Base-by-base conservation (phyloP, 345 rosid species). In the Dipteronia dyeriana region DNA sequence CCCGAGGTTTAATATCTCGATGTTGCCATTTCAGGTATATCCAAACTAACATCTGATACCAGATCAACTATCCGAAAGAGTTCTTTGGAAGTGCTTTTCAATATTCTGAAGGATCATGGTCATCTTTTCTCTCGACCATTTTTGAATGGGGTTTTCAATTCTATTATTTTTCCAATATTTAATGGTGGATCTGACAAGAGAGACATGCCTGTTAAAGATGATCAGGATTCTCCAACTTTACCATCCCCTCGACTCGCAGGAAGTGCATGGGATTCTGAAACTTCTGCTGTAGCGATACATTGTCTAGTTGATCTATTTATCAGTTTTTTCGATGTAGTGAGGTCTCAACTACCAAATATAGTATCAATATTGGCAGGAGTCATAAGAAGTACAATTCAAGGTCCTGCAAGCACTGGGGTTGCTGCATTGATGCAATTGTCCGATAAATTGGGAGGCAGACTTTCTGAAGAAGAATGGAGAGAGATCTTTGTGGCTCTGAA, bases 31-130 rank as follows among this genome's bases (percentile, higher is more conserved):
- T 77, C 97, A 95, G 99, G 99, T 39, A 81, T 95, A 79, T 90
- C 97, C 73, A 86, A 91, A 73, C 83, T 95, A 76, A 92, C 98
- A 57, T 90, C 91, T 49, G 98, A 90, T 89, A 87, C 98, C 66
- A 87, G 98, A 89, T 80, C 86, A 70, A 86, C 91, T 61, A 95
- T 95, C 76, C 90, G 92, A 71, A 95, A 89, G 86, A 92, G 94
- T 88, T 86, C 99, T 47, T 79, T 93, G 86, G 97, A 95, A 89
- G 94, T 95, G 65, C 93, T 95, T 80, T 93, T 95, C 82, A 90
- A 92, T 84, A 93, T 95, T 83, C 85, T 95, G n/a, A 93, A 88
- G 84, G 98, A 95, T 85, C 99, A 95, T 69, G 99, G 99, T 60
- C 93, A 91, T 85, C 90, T 93, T 56, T 95, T 95, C 88, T 90